These are phyloP conservation scores for Aspergillus vadensis DNA, from an alignment of 2,329 filamentous ascomycete species.

Conservation along the genomic window DNA sequence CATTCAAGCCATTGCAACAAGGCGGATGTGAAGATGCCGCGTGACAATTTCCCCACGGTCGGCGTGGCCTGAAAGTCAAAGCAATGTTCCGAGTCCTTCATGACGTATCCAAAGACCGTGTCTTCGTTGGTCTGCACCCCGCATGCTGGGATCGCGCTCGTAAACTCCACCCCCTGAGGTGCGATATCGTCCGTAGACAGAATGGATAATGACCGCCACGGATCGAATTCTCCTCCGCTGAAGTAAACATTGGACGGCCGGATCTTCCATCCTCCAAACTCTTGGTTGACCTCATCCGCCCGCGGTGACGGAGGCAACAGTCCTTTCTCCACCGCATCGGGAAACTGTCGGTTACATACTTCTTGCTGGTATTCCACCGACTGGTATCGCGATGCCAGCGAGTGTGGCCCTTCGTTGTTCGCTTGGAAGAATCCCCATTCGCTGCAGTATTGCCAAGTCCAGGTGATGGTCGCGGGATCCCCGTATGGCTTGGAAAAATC, in stretches of 20 bases:
- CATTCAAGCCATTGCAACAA: conserved; percentile 52
- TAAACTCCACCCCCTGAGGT: conserved; percentile 41
- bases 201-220: conserved; percentile 53
- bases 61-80: conserved; percentile 49
- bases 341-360: conserved; percentile 54
- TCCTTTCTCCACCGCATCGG: conserved; percentile 40
- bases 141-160: conserved; percentile 48
- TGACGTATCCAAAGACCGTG: conserved; percentile 52
- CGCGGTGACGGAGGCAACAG: conserved; percentile 47
- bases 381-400: conserved; percentile 52
- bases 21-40: conserved; percentile 44
- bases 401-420: conserved; percentile 51
- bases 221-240: conserved; percentile 54
- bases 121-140: conserved; percentile 37
- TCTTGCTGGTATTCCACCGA: conserved; percentile 47
- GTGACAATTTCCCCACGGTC: conserved; percentile 35
- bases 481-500: conserved; percentile 38
- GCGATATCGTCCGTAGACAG: conserved; percentile 46
- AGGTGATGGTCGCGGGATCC: conserved; percentile 45
- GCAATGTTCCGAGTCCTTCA: conserved; percentile 51
- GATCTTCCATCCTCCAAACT: conserved; percentile 55
- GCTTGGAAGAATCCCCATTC: conserved; percentile 56
- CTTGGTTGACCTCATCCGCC: conserved; percentile 42
- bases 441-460: conserved; percentile 57
- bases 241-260: conserved; percentile 56